Evolutionary conservation across 306 rosid species (phyloP).

Genomic region (Rosa lucieae): DNA sequence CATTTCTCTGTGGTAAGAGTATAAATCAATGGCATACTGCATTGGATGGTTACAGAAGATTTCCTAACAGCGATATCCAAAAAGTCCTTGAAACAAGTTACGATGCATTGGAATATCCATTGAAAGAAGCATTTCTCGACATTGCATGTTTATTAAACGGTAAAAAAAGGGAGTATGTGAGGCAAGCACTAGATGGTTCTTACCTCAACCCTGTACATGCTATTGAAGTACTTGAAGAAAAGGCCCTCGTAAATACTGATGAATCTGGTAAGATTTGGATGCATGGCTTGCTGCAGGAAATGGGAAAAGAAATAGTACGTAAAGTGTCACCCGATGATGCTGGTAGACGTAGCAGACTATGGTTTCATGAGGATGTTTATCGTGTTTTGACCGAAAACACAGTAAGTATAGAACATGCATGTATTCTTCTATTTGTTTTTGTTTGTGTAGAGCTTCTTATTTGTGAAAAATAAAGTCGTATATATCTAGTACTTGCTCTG

Average conservation of each 20-base stretch:
- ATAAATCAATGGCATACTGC: conserved; percentile 15
- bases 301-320: conserved; percentile 37
- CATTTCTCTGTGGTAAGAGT: conserved; percentile 21
- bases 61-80: conserved; percentile 33
- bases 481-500: too few species aligned
- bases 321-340: neutral
- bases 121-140: conserved; percentile 30
- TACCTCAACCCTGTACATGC: conserved; percentile 16
- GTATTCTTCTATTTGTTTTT: neutral
- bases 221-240: neutral
- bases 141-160: conserved; percentile 44
- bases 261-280: neutral
- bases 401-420: neutral
- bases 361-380: conserved; percentile 34
- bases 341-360: conserved; percentile 31
- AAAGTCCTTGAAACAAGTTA: conserved; percentile 25
- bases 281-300: conserved; percentile 37
- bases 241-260: neutral
- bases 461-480: too few species aligned
- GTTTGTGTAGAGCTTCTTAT: neutral
- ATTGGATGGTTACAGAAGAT: conserved; percentile 16
- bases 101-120: conserved; percentile 19
- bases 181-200: conserved; percentile 31
- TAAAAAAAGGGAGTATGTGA: conserved; percentile 14
- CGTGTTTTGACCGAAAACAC: neutral